Evolutionary conservation across 129 eudicot species (phyloP), one percentile per base, ranked within the genome.

Genomic region (Lonicera japonica): DNA sequence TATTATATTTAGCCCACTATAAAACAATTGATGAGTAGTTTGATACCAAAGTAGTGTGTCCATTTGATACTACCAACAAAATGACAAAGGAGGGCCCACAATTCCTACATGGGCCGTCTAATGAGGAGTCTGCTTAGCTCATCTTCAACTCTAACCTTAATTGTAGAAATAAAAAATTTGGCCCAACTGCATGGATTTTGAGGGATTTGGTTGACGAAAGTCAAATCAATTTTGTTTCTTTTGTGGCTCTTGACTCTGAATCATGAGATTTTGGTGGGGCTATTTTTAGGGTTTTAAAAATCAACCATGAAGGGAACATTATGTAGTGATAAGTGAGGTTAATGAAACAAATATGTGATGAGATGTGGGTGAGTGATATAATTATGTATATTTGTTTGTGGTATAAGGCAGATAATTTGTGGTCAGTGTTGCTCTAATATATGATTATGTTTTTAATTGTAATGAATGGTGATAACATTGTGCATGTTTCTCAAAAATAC

Each of bases 31-130:
- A 78, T 75, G 70, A 80, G 57, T 67, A 54, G 51, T 76, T 85
- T 80, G 95, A 87, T 87, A 65, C 84, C 88, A 64, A 64, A 43
- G 64, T 52, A 46, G 58, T 79, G 79, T 53, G 74, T 78, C 79
- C 48, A 73, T 74, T n/a, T 69, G 96, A 84, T 84, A 61, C 96
- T 50, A 43, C 67, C 75, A 74, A 69, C 73, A 76, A 71, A 67
- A 68, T 52, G 95, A 88, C 96, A 88, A 81, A 48, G 73, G 46
- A 47, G 74, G 80, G 69, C 76, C 76, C 70, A 54, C 61, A 68
- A 57, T 70, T 40, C 70, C 71, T 73, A 73, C 76, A 50, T 47
- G 38, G 69, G 77, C 84, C 86, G 75, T 81, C 75, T 71, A 72
- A 58, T 66, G 83, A 78, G 78, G 86, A 80, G 65, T 67, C 68